phyloP scores from a whole-genome alignment of 345 rosid genomes.

The Populus alba region DNA sequence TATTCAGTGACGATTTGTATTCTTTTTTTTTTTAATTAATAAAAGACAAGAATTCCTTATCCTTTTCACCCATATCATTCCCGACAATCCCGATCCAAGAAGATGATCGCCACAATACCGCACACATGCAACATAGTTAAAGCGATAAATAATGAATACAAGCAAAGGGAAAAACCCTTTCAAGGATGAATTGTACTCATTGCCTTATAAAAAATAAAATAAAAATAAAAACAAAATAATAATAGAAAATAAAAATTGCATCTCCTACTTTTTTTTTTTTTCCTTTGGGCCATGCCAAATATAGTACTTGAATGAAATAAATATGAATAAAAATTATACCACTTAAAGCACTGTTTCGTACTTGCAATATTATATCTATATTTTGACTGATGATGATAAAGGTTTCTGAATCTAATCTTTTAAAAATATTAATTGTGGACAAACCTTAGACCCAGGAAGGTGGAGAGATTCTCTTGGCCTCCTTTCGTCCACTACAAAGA shows the following conservation, averaged over 20 bases:
- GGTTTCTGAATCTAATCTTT: too few relatives aligned
- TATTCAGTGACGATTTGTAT: too few relatives aligned
- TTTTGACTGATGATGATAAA: not conserved
- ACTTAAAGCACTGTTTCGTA: not conserved
- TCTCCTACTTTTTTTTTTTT: not conserved
- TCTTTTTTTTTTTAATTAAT: too few relatives aligned
- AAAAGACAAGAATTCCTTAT: too few relatives aligned
- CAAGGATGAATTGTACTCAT: too few relatives aligned
- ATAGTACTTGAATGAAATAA: not conserved
- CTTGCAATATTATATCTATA: not conserved
- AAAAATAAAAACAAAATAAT: too few relatives aligned
- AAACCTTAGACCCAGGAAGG: constrained; percentile 5
- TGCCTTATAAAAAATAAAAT: too few relatives aligned
- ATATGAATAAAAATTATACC: not conserved
- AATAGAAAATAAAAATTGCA: too few relatives aligned
- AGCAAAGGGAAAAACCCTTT: not conserved
- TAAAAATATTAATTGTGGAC: not conserved
- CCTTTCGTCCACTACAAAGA: not conserved
- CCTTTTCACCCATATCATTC: too few relatives aligned
- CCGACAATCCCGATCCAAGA: accelerated
- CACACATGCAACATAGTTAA: accelerated
- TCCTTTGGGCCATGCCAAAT: not conserved
- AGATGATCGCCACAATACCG: accelerated
- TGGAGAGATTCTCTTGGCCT: constrained; percentile 11
- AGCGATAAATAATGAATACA: not conserved